Base-by-base conservation (phyloP, 2,329 filamentous ascomycete species). In the Cadophora sp. region DNA sequence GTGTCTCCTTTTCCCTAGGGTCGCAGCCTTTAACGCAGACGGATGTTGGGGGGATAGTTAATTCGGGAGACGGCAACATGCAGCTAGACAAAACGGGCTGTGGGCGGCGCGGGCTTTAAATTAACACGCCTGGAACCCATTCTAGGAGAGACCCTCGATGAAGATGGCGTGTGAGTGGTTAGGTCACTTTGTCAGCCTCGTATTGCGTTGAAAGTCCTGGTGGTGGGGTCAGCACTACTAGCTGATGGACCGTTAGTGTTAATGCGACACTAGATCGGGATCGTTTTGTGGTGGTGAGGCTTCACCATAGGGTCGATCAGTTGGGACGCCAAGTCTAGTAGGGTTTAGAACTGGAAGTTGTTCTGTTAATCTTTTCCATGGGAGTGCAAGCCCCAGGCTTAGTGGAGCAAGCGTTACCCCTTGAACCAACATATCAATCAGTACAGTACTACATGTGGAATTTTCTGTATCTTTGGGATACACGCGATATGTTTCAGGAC, bases 241-340 rank as follows among this genome's bases (percentile, higher is more conserved):
- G 43, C 6, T 48, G 41, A 33, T 22, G 24, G 36, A 43, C 55
- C 55, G 20, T 58, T 18, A 24, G 6, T 58, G 20, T 58, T 43
- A 56, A 56, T 56, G 53, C 33, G n/a, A 56, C 53, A 18, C 53
- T 56, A 30, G n/a, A 56, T 56, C 33, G 33, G 53, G 48, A 51
- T 51, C 48, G 22, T 3, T 51, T 51, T 7, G 48, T 30, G 48
- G 22, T 51, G 9, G 22, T 27, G 16, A 51, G 48, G 48, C 48
- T 51, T 51, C 48, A 5, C 24, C 22, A 30, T 30, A 30, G 27
- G 24, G 53, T 41, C n/a, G 53, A 56, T 56, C 53, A 56, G 9
- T 41, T 20, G 18, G 30, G n/a, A 41, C 11, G 53, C 30, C 53
- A 56, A 56, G 18, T 39, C 18, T 39, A 20, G n/a, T 39, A 30